Evolutionary conservation across 2,329 filamentous ascomycete genomes (phyloP), one percentile per base, ranked within the genome.

Genomic region (Aquanectria penicillioides): DNA sequence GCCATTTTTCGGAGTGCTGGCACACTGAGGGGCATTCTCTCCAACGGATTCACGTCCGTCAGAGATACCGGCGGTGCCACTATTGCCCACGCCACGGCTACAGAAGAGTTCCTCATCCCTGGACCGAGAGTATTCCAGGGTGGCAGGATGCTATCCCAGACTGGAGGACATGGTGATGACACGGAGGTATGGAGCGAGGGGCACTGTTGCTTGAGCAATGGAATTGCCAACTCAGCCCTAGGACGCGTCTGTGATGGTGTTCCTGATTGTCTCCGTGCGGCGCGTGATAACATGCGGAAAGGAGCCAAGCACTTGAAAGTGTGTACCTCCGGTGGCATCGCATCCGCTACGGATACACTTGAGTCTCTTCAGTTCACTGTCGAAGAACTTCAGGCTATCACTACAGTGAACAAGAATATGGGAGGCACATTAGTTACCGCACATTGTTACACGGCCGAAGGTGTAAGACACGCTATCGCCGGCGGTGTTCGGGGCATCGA

Each of bases 221-320:
- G 38, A 4, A 43, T 43, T 13, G 38, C 38, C 38, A 43, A 28
- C n/a, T 43, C 38, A 12, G 38, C 38, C 10, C 9, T 43, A 10
- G 38, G 38, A 8, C 22, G 38, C 8, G 7, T 2, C 79, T 78
- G 37, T 37, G 83, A 87, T 66, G 83, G 85, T 2, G 83, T 86
- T 1, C 75, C 83, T 0, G 81, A 83, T 38, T 87, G 85, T 61
- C 74, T 85, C 36, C 77, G 78, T 17, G 80, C 75, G 7, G 78
- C 81, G 0, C 77, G 86, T 3, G 83, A 86, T 48, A 81, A 87
- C 67, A 69, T 89, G 0, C 76, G 85, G 3, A 76, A 76, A 8
- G 86, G 86, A 2, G 82, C 83, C 1, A 83, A 88, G 65, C 87
- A 88, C 63, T 80, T 89, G 70, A 88, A 88, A 70, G 84, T 89